phyloP scores from a whole-genome alignment of 1,284 basidiomycete species.

The Boletellus sp. region DNA sequence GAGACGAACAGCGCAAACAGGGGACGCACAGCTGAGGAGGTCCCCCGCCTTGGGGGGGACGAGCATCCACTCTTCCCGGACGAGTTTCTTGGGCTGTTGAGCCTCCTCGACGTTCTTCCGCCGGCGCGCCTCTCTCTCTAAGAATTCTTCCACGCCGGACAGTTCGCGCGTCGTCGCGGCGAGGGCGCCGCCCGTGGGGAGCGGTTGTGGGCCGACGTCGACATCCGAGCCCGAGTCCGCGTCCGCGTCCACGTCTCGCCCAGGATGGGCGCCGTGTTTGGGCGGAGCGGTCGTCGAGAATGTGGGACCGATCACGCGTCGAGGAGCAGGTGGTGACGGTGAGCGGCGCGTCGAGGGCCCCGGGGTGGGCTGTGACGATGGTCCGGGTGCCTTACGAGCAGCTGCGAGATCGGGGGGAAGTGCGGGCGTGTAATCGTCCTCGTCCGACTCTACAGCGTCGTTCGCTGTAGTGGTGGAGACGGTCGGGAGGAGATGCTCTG shows the following conservation, averaged over 20 bases:
- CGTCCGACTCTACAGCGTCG: conserved; percentile 49
- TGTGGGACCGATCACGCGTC: conserved; percentile 38
- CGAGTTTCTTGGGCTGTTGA: conserved; percentile 64
- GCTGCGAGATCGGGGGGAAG: conserved; percentile 60
- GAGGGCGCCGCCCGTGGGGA: conserved; percentile 41
- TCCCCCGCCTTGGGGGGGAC: conserved; percentile 81
- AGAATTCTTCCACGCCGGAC: conserved; percentile 68
- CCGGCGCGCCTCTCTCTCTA: conserved; percentile 76
- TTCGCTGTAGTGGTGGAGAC: conserved; percentile 14
- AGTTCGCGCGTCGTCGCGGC: conserved; percentile 32
- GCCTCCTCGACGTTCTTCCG: conserved; percentile 69
- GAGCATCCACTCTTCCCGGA: conserved; percentile 95
- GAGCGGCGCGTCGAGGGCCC: conserved; percentile 26
- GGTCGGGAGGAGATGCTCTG: conserved; percentile 21
- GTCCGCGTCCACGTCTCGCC: conserved; percentile 28
- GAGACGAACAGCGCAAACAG: background rate
- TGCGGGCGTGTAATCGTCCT: conserved; percentile 58
- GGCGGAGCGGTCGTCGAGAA: conserved; percentile 30
- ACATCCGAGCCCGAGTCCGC: conserved; percentile 69
- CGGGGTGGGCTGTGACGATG: conserved; percentile 14
- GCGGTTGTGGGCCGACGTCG: conserved; percentile 74
- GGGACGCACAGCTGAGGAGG: conserved; percentile 62
- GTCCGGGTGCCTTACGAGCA: conserved; percentile 27
- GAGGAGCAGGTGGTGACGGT: conserved; percentile 19
- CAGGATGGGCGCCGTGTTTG: conserved; percentile 45